These are phyloP conservation scores for Sugiyamaella japonica DNA, from an alignment of 1,139 yeast species.

Conservation along the genomic window DNA sequence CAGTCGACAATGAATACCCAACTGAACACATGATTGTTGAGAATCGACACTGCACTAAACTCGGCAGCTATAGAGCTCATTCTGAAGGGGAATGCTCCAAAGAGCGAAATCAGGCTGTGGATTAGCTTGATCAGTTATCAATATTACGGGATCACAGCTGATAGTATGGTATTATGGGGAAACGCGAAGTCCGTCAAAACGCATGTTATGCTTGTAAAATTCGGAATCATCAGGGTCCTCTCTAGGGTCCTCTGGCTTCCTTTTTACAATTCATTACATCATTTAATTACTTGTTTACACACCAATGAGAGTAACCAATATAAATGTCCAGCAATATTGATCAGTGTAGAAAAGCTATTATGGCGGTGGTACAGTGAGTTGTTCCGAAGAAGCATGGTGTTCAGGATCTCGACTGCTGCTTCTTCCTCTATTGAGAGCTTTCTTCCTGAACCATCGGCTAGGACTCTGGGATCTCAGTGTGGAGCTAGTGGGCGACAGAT, in stretches of 20 bases:
- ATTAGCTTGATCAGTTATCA: too few relatives aligned
- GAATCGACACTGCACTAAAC: slow-evolving; percentile 34
- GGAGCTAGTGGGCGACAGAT: slow-evolving; percentile 16
- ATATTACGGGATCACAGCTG: too few relatives aligned
- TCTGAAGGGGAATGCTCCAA: not conserved
- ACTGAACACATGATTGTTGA: slow-evolving; percentile 48
- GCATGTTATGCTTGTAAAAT: too few relatives aligned
- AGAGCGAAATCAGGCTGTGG: not conserved
- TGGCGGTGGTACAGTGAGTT: not conserved
- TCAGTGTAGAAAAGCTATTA: too few relatives aligned
- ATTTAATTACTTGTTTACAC: not conserved
- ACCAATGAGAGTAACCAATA: not conserved
- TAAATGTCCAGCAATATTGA: not conserved
- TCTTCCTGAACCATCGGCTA: slow-evolving; percentile 25
- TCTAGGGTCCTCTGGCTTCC: too few relatives aligned
- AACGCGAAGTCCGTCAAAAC: too few relatives aligned
- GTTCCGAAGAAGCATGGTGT: not conserved
- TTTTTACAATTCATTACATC: not conserved
- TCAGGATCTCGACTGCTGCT: slow-evolving; percentile 8
- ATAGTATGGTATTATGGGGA: too few relatives aligned
- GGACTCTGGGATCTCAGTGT: slow-evolving; percentile 19
- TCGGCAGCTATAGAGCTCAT: slow-evolving; percentile 17
- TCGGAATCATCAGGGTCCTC: too few relatives aligned
- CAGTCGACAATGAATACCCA: slow-evolving; percentile 88
- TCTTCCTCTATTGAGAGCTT: slow-evolving; percentile 11